Conservation (phyloP, 139 green algal genomes). For the Zygnema circumcarinatum region DNA sequence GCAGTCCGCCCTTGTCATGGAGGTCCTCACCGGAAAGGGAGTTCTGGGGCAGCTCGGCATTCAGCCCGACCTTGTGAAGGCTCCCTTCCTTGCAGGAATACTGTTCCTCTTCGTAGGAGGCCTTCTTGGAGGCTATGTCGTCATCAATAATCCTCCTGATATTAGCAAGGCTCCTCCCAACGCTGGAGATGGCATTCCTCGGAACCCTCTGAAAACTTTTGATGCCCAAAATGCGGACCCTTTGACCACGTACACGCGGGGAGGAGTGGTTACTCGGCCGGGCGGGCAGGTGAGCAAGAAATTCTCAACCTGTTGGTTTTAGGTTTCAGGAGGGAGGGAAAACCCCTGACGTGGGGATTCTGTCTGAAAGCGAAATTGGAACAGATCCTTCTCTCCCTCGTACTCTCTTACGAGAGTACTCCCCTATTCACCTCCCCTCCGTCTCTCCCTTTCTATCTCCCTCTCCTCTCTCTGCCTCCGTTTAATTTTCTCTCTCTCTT, state of each 20-base stretch:
- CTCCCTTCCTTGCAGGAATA: constrained; percentile 37
- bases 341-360: neutral
- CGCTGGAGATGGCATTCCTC: constrained; percentile 26
- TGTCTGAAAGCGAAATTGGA: neutral
- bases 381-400: neutral
- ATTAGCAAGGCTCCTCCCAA: constrained; percentile 41
- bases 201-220: constrained; percentile 41
- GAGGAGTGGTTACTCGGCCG: constrained; percentile 15
- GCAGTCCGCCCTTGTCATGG: constrained; percentile 36
- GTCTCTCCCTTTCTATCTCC: too few species aligned
- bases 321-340: neutral
- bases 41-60: constrained; percentile 45
- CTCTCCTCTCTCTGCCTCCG: too few species aligned
- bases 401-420: neutral
- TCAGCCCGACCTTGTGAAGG: neutral
- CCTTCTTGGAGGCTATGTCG: constrained; percentile 35
- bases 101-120: constrained; percentile 37
- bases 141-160: constrained; percentile 53
- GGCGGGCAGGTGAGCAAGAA: constrained; percentile 29
- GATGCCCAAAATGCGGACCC: constrained; percentile 25
- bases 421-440: neutral
- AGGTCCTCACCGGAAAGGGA: constrained; percentile 54
- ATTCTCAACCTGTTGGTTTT: neutral
- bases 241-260: constrained; percentile 32
- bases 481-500: too few species aligned